phyloP scores from a whole-genome alignment of 345 rosid species.

The Combretum micranthum region DNA sequence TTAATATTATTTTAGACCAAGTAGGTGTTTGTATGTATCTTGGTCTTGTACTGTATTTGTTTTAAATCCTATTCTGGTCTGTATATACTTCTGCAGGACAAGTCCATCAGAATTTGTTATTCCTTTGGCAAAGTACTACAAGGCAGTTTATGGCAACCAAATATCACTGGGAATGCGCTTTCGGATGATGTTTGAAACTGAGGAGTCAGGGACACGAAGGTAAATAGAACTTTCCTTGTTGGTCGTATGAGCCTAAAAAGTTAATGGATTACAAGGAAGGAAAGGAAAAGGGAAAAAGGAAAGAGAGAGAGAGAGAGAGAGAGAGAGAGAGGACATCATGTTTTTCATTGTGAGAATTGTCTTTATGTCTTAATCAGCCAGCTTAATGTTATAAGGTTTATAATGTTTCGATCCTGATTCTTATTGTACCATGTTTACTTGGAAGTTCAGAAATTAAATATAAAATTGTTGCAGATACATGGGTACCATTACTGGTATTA shows the following conservation, averaged over 20 bases:
- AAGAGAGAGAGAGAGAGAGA: too few relatives aligned
- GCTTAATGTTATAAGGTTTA: too few relatives aligned
- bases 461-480: constrained; percentile 48
- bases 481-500: constrained; percentile 77
- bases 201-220: constrained; percentile 73
- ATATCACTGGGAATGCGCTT: constrained; percentile 76
- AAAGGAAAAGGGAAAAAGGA: too few relatives aligned
- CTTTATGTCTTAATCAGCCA: too few relatives aligned
- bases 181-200: constrained; percentile 85
- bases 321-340: too few relatives aligned
- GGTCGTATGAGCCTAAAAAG: not conserved
- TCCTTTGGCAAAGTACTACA: constrained; percentile 76
- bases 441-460: not conserved
- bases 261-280: too few relatives aligned
- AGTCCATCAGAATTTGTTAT: constrained; percentile 81
- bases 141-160: constrained; percentile 54
- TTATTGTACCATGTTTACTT: not conserved
- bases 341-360: too few relatives aligned
- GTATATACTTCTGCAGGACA: constrained; percentile 28
- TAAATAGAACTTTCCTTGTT: constrained; percentile 6
- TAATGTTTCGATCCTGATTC: too few relatives aligned
- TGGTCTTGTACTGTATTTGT: not conserved
- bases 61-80: not conserved
- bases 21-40: not conserved
- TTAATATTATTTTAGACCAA: too few relatives aligned